These are phyloP conservation scores for Dissophora globulifera DNA, from an alignment of 192 early-diverging fungal genomes.

Conservation along the genomic window DNA sequence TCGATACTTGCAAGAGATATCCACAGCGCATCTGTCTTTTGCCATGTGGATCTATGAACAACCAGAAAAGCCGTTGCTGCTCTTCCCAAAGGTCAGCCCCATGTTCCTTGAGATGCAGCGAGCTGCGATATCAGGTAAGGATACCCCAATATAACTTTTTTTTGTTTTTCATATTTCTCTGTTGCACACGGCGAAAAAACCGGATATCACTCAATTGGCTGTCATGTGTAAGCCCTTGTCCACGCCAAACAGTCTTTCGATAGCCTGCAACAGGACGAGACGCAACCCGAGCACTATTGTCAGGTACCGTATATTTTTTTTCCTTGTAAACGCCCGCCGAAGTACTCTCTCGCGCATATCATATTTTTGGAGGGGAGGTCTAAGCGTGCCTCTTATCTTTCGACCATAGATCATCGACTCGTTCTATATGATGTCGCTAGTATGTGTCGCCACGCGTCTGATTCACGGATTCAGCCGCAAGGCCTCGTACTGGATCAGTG, in stretches of 20 bases:
- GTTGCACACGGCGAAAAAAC: not conserved
- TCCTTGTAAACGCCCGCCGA: no score
- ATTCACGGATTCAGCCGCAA: constrained; percentile 27
- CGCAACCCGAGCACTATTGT: constrained; percentile 2
- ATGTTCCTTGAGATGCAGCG: constrained; percentile 27
- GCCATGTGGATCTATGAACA: constrained; percentile 29
- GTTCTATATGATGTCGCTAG: constrained; percentile 24
- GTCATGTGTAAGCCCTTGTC: not conserved
- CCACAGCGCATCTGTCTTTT: constrained; percentile 3
- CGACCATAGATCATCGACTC: constrained; percentile 28
- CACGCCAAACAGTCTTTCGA: constrained; percentile 5
- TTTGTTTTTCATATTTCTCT: no score
- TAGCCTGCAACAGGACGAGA: not conserved
- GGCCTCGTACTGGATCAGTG: constrained; percentile 15
- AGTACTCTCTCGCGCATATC: no score
- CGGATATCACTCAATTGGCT: not conserved
- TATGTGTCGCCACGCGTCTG: constrained; percentile 7
- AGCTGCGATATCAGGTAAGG: constrained; percentile 28
- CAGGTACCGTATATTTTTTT: constrained; percentile 8
- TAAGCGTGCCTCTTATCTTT: no score
- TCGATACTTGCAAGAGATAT: not conserved
- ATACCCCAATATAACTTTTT: not conserved
- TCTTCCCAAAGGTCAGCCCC: constrained; percentile 3
- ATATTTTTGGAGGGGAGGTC: no score
- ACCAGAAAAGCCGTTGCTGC: not conserved